These are phyloP conservation scores for Pichia deserticola DNA, from an alignment of 805 yeast species.

Conservation along the genomic window DNA sequence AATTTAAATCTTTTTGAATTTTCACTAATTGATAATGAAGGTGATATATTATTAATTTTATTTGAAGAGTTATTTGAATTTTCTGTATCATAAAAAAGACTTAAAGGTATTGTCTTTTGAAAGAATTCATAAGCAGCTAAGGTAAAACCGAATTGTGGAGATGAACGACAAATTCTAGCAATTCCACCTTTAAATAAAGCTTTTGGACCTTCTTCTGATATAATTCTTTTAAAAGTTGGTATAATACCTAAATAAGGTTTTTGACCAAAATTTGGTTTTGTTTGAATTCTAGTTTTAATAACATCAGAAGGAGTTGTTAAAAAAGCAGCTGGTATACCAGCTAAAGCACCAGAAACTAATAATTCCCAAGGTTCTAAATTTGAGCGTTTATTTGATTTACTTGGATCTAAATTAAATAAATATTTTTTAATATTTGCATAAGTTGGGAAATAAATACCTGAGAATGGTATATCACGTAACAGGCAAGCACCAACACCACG, in stretches of 20 bases:
- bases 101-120: slow-evolving; percentile 70
- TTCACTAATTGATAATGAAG: slow-evolving; percentile 15
- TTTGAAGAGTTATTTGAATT: not conserved
- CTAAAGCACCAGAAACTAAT: slow-evolving; percentile 81
- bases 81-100: slow-evolving; percentile 24
- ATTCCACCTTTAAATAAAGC: slow-evolving; percentile 96
- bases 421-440: slow-evolving; percentile 87
- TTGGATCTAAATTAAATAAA: slow-evolving; percentile 76
- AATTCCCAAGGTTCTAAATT: slow-evolving; percentile 77
- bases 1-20: slow-evolving; percentile 26
- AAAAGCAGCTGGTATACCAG: slow-evolving; percentile 98
- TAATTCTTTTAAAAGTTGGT: slow-evolving; percentile 69
- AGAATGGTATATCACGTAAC: slow-evolving; percentile 91
- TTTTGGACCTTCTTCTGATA: slow-evolving; percentile 71
- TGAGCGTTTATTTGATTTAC: slow-evolving; percentile 46
- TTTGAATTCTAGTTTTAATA: slow-evolving; percentile 88
- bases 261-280: slow-evolving; percentile 72
- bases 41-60: not conserved
- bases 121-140: slow-evolving; percentile 94
- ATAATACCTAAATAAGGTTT: slow-evolving; percentile 66
- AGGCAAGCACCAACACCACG: slow-evolving; percentile 90
- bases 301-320: slow-evolving; percentile 96
- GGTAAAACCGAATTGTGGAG: slow-evolving; percentile 97
- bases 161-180: slow-evolving; percentile 89
- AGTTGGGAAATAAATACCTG: slow-evolving; percentile 95